Evolutionary conservation across 2,329 filamentous ascomycete genomes (phyloP).

Genomic region (Claviceps cyperi): DNA sequence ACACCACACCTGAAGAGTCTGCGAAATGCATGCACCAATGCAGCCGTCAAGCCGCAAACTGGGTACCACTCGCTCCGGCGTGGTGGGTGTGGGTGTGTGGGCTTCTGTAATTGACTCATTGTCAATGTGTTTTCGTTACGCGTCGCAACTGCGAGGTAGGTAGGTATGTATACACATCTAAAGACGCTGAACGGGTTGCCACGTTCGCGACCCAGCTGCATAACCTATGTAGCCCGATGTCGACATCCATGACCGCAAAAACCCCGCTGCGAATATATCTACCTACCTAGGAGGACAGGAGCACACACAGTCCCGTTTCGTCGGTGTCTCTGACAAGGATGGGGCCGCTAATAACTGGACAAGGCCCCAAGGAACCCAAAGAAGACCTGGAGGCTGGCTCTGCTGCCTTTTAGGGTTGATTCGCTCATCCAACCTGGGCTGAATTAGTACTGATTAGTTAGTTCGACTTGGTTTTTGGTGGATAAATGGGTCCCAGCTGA

Average conservation of each 20-base stretch:
- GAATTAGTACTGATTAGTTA: not conserved
- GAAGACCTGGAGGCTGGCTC: not conserved
- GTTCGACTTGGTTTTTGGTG: not conserved
- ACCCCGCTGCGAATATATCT: not conserved
- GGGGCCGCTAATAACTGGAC: not conserved
- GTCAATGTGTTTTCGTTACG: too few species aligned
- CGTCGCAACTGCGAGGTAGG: too few species aligned
- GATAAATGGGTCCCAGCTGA: not conserved
- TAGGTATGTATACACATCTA: not conserved
- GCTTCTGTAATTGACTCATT: not conserved
- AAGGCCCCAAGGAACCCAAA: not conserved
- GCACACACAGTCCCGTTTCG: conserved; percentile 3
- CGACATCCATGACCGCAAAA: not conserved
- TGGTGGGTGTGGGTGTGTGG: not conserved
- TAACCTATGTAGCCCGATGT: not conserved
- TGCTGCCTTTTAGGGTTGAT: not conserved
- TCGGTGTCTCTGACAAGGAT: conserved; percentile 2
- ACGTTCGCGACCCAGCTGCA: not conserved
- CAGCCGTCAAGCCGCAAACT: not conserved
- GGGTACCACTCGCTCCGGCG: not conserved
- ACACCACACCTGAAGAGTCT: not conserved
- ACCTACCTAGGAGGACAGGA: not conserved
- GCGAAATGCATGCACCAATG: not conserved
- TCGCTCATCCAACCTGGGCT: not conserved
- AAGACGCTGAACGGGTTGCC: not conserved